Evolutionary conservation across 2,329 filamentous ascomycete genomes (phyloP), one percentile per base, ranked within the genome.

Genomic region (Raffaelea arxii): DNA sequence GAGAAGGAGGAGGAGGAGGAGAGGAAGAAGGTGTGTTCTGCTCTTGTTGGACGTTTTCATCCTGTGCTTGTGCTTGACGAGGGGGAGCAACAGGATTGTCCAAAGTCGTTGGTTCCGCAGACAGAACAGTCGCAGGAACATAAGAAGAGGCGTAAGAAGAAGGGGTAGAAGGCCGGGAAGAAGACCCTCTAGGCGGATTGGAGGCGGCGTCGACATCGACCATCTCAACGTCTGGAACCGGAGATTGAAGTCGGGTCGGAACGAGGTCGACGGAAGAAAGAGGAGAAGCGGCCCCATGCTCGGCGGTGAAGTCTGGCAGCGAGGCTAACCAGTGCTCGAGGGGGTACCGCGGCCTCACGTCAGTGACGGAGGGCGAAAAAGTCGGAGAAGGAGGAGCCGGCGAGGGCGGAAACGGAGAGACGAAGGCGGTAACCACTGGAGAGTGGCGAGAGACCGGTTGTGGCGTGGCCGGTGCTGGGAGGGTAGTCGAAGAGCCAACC

Each of bases 341-440:
- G n/a, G n/a, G n/a, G n/a, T n/a, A n/a, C n/a, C n/a, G n/a, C 38
- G 21, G 21, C 21, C 23, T 24, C 38, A 16, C 14, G n/a, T n/a
- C 21, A 6, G 25, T 19, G 12, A 18, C n/a, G 3, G 25, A 4
- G 25, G 40, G 22, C 37, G 25, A 42, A 12, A 36, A 22, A 32
- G 18, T 21, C 4, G 22, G 23, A n/a, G 18, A 21, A 36, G 32
- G 6, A 55, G 51, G 44, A 54, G 51, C 16, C 60, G 61, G 25
- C 61, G 56, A 7, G 58, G 59, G 2, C 62, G 56, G 6, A 60
- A 61, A 39, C 60, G 56, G 45, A 12, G 32, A 10, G n/a, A n/a
- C n/a, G n/a, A n/a, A n/a, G n/a, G n/a, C n/a, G n/a, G n/a, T n/a
- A n/a, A n/a, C n/a, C n/a, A n/a, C n/a, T n/a, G n/a, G n/a, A n/a